These are phyloP conservation scores for Leptographium flavum DNA, from an alignment of 2,329 filamentous ascomycete genomes.

Conservation along the genomic window DNA sequence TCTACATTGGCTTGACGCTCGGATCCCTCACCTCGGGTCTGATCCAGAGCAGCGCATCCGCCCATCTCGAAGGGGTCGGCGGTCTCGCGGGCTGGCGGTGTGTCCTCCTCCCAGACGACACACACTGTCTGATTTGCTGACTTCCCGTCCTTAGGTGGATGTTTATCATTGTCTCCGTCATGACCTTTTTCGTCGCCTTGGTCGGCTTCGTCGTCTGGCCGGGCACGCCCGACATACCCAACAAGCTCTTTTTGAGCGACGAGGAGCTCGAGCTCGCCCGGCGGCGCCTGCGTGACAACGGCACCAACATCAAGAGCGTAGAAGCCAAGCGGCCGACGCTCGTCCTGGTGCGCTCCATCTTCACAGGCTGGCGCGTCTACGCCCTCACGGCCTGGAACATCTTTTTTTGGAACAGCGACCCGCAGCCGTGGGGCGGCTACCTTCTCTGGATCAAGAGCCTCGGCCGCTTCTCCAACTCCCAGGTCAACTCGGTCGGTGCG, in stretches of 20 bases:
- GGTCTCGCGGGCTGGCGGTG: constrained; percentile 34
- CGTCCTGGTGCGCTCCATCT: too few relatives aligned
- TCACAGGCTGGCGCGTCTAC: too few relatives aligned
- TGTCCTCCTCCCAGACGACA: too few relatives aligned
- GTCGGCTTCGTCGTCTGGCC: constrained; percentile 35
- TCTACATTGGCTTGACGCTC: constrained; percentile 44
- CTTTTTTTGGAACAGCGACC: constrained; percentile 3
- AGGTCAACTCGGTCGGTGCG: constrained; percentile 6
- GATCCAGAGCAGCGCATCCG: constrained; percentile 26
- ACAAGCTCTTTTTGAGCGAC: constrained; percentile 20
- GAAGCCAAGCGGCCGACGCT: too few relatives aligned
- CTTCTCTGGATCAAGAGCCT: constrained; percentile 45
- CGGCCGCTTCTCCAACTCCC: background rate
- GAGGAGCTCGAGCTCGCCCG: constrained; percentile 21
- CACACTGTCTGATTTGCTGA: too few relatives aligned
- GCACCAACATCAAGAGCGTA: background rate
- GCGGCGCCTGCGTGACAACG: constrained; percentile 15
- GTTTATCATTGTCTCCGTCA: constrained; percentile 26
- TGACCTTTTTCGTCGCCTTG: constrained; percentile 29
- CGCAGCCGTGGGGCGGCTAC: constrained; percentile 34
- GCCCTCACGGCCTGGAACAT: background rate
- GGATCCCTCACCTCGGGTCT: constrained; percentile 16
- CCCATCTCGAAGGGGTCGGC: constrained; percentile 26
- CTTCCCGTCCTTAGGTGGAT: too few relatives aligned
- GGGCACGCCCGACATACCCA: constrained; percentile 26